phyloP scores from a whole-genome alignment of 257 asterid genomes.

The Galeopsis tetrahit region DNA sequence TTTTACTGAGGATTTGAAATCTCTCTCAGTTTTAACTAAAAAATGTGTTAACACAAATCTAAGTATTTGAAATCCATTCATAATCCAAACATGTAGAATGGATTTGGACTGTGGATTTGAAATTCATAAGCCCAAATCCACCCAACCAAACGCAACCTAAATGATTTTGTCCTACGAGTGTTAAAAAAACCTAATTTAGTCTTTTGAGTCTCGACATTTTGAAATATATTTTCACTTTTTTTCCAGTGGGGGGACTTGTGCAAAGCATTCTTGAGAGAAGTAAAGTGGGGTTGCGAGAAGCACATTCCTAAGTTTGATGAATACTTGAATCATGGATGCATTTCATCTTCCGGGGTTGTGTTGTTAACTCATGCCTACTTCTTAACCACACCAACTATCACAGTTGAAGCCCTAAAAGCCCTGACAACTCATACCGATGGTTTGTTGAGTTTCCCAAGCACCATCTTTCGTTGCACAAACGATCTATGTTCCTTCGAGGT shows the following conservation, averaged over 20 bases:
- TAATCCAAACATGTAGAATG: too few species aligned
- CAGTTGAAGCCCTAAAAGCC: slow-evolving; percentile 27
- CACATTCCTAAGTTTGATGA: slow-evolving; percentile 34
- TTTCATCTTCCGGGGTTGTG: slow-evolving; percentile 39
- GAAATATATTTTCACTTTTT: background rate
- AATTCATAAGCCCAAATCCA: too few species aligned
- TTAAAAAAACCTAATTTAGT: too few species aligned
- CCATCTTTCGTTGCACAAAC: slow-evolving; percentile 28
- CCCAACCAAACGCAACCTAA: too few species aligned
- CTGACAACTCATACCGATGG: background rate
- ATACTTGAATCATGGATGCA: slow-evolving; percentile 36
- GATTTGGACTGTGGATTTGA: too few species aligned
- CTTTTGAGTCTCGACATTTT: too few species aligned
- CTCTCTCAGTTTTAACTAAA: too few species aligned
- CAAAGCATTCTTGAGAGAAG: slow-evolving; percentile 34
- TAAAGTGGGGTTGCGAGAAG: slow-evolving; percentile 17
- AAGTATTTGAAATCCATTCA: too few species aligned
- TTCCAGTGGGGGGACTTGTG: slow-evolving; percentile 45
- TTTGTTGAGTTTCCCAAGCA: slow-evolving; percentile 1
- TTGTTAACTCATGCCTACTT: slow-evolving; percentile 39
- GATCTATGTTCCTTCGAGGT: slow-evolving; percentile 23
- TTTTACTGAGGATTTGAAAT: too few species aligned
- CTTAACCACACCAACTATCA: slow-evolving; percentile 27
- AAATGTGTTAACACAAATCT: too few species aligned
- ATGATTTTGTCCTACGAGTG: too few species aligned